These are phyloP conservation scores for Colletotrichum godetiae DNA, from an alignment of 2,329 filamentous ascomycete genomes.

Conservation along the genomic window DNA sequence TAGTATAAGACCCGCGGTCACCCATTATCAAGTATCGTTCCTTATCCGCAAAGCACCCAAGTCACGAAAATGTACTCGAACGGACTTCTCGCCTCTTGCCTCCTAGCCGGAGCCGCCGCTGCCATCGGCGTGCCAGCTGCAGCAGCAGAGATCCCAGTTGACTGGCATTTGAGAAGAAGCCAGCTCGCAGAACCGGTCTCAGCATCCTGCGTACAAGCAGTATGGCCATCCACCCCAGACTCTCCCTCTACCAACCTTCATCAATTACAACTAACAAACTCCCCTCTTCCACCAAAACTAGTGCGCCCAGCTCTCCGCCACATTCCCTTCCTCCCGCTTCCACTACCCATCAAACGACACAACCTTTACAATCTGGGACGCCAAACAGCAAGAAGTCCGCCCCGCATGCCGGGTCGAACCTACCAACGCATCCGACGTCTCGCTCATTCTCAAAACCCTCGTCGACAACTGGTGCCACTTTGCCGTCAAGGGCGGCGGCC, in stretches of 20 bases:
- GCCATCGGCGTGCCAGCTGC: neutral
- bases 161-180: neutral
- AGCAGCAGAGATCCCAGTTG: neutral
- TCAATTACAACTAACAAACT: no score
- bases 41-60: neutral
- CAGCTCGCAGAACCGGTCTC: neutral
- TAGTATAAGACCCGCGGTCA: neutral
- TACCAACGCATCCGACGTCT: slow-evolving; percentile 22
- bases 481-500: slow-evolving; percentile 36
- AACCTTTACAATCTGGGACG: slow-evolving; percentile 37
- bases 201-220: no score
- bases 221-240: no score
- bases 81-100: neutral
- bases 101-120: neutral
- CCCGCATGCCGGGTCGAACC: slow-evolving; percentile 36
- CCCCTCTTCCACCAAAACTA: no score
- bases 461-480: slow-evolving; percentile 32
- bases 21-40: neutral
- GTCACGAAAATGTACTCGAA: neutral
- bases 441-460: slow-evolving; percentile 15
- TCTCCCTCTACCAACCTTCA: no score
- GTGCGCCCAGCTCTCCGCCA: no score
- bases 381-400: slow-evolving; percentile 35
- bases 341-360: neutral
- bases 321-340: neutral